Percentiles rank a stretch among this genome's conserved stretches.
phyloP scores from a whole-genome alignment of 169 alveolate species.

The Cryptosporidium canis region DNA sequence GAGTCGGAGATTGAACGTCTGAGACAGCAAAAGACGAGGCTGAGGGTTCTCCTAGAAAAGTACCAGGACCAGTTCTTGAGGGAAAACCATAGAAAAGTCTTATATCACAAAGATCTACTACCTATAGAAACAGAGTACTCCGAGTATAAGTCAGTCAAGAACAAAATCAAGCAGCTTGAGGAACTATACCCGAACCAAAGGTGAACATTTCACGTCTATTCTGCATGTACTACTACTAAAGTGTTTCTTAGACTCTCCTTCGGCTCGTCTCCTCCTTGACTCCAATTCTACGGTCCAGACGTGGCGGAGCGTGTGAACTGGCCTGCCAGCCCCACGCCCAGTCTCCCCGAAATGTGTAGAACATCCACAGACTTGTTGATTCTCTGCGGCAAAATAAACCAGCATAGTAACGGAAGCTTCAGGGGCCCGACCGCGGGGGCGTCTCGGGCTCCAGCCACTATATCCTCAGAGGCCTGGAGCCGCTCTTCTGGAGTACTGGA shows the following conservation, averaged over 20 bases:
- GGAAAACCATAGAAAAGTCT: slow-evolving; percentile 87
- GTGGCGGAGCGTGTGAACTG: too few relatives aligned
- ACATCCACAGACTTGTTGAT: too few relatives aligned
- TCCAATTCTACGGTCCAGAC: too few relatives aligned
- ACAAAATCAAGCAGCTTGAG: slow-evolving; percentile 82
- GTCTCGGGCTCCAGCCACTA: not conserved
- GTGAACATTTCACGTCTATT: not conserved
- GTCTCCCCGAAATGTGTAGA: too few relatives aligned
- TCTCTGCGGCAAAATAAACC: too few relatives aligned
- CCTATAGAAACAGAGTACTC: slow-evolving; percentile 90
- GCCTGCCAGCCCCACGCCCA: too few relatives aligned
- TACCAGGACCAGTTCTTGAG: slow-evolving; percentile 87
- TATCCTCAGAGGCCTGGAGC: slow-evolving; percentile 60
- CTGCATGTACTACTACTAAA: not conserved
- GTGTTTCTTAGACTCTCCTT: too few relatives aligned
- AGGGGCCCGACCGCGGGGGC: too few relatives aligned
- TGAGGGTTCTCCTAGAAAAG: slow-evolving; percentile 84
- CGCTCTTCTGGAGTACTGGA: not conserved
- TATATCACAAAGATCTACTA: slow-evolving; percentile 88
- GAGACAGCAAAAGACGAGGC: slow-evolving; percentile 80
- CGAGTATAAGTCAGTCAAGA: slow-evolving; percentile 86
- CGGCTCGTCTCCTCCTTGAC: too few relatives aligned
- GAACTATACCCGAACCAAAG: slow-evolving; percentile 38
- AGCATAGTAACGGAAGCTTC: too few relatives aligned
- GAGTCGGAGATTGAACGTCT: slow-evolving; percentile 76